Base-by-base conservation (phyloP, 352 stramenopile species). In the Phytophthora podocarpi region DNA sequence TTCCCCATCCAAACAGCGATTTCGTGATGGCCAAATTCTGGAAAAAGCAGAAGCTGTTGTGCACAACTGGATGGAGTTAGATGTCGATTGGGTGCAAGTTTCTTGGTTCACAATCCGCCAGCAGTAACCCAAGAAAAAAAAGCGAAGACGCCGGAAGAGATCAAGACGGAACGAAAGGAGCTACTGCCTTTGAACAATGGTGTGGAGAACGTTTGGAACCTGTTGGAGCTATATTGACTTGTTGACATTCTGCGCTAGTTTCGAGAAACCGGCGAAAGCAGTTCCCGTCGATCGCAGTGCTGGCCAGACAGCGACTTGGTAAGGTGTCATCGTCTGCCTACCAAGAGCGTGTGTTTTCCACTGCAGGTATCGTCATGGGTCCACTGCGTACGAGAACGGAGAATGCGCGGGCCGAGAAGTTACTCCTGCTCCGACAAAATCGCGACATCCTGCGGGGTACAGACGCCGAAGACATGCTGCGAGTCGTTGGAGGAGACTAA, bases 211-310 rank as follows among this genome's bases (percentile, higher is more conserved):
- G 37, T 45, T 6, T 60, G 51, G 20, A 23, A 26, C 5, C 31
- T 64, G 5, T 28, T 64, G 15, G 45, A 27, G 1, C 43, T 59
- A 7, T 59, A 65, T 13, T 7, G 41, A 8, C 55, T 53, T 9
- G 39, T 59, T 21, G 45, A 46, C 16, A 24, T 52, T 9, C 8
- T 64, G 35, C 15, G 8, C 3, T 58, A 37, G 46, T 65, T 65
- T 28, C n/a, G 40, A 9, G 40, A 32, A 12, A 4, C 13, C 5
- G 23, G 4, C 0, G 13, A 18, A 13, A 23, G 1, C 37, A 20
- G 46, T 56, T 50, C 10, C 26, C 55, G 4, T 56, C 32, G 11
- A 42, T 63, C 8, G 42, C 54, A n/a, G 0, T 42, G 9, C 23
- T 63, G 2, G 53, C 40, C 3, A 12, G 32, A 2, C 13, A 32